Evolutionary conservation across 257 asterid species (phyloP), one percentile per base, ranked within the genome.

Genomic region (Craterostigma plantagineum): DNA sequence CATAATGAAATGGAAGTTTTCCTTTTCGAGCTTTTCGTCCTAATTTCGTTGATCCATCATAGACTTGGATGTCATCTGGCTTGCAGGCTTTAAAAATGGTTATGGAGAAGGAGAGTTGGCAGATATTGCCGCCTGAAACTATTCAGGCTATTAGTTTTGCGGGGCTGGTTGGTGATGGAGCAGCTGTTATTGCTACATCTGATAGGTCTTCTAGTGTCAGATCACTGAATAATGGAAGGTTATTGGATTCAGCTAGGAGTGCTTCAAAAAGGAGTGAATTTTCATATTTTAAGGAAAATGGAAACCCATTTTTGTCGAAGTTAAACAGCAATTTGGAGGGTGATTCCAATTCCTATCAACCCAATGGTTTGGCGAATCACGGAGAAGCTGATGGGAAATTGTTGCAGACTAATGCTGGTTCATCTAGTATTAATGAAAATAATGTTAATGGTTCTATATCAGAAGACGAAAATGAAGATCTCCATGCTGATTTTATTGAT

Each of bases 401-500:
- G 43, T 58, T 37, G 23, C 52, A 45, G 33, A 53, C 42, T 27
- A 68, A 66, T 51, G 38, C 68, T 48, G 58, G 77, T 54, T 53
- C 48, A 23, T 49, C 41, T 62, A 50, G 55, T 58, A 53, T 50
- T 51, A 81, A 63, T 54, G 61, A 15, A 48, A 66, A 61, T 38
- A 74, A 63, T 63, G 64, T 51, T 42, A 84, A 80, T 55, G 99
- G 94, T 16, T 56, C 67, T 56, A 23, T 66, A 46, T 69, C 84
- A 14, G 99, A 90, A 70, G 99, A 90, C 51, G 99, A 90, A 73
- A 80, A 80, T 70, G 99, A 90, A 62, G 99, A 90, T 72, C 96
- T 90, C 49, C 96, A 51, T 70, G 99, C 99, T 17, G 99, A 90
- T 73, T 90, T 90, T 68, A 90, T 90, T 49, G 99, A 90, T 14